A percentile compares a stretch with the other conserved stretches of the same genome.
phyloP scores from a whole-genome alignment of 306 rosid genomes.

The Heteromeles arbutifolia region DNA sequence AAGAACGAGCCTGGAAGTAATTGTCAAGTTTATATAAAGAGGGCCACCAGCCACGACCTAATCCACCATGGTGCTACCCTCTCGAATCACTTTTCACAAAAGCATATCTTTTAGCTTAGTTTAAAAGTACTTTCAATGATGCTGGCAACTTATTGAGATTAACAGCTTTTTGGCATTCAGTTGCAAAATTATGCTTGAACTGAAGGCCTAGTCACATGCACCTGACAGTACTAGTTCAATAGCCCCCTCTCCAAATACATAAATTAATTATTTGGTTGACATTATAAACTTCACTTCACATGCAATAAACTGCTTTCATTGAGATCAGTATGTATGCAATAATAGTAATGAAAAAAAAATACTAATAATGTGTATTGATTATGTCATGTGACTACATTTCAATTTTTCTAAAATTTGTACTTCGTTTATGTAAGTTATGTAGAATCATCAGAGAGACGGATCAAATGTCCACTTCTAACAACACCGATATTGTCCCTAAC shows the following conservation, averaged over 20 bases:
- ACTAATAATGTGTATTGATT: background rate
- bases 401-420: no score
- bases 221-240: background rate
- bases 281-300: background rate
- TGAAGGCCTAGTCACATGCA: constrained; percentile 17
- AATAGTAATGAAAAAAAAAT: no score
- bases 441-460: no score
- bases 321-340: background rate
- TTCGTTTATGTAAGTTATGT: no score
- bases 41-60: constrained; percentile 3
- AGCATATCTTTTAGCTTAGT: background rate
- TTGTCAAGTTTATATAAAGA: background rate
- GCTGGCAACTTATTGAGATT: constrained; percentile 3
- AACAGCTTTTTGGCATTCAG: constrained; percentile 11
- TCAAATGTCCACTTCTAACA: accelerated
- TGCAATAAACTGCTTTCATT: background rate
- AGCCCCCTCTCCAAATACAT: background rate
- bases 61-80: background rate
- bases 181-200: background rate
- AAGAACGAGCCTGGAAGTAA: background rate
- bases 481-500: no score
- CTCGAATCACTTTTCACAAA: background rate
- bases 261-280: background rate
- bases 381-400: no score
- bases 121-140: background rate